Base-by-base conservation (phyloP, 805 yeast species). In the Grigorovia humatica region DNA sequence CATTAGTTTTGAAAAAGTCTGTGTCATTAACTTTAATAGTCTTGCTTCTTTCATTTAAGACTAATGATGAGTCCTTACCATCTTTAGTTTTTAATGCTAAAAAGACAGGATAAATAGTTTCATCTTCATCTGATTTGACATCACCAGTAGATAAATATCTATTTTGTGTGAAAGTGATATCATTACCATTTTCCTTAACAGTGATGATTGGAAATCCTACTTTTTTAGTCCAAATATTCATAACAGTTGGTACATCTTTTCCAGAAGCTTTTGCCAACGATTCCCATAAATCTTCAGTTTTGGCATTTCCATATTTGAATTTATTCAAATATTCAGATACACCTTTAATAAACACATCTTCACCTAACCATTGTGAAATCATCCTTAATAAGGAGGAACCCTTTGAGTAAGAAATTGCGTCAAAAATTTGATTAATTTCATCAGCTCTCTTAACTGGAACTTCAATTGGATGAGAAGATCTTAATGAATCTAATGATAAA, bases 401-500 rank as follows among this genome's bases (percentile, higher is more conserved):
- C 69, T 86, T 86, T 40, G 85, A 74, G 67, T 86, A 86, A 9
- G 93, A 85, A 59, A 86, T 86, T 45, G 89, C 87, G 67, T 86
- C 95, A 64, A 86, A 86, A 57, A 86, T 83, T 73, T 86, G 93
- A 66, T 84, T 84, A 59, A 86, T 83, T 64, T 86, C 90, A 60
- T 80, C 85, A 20, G 89, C 90, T 56, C 77, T 77, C 65, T 80
- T 78, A 30, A 87, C 87, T 17, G 91, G 89, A 42, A 86, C 91
- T 68, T 86, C 90, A 57, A 86, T 82, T 44, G 95, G 93, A 66
- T 86, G 95, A 29, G 93, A 85, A 4, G 88, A 81, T 67, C 95
- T 81, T 56, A 88, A 75, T 9, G 88, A 79, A 66, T 88, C 96
- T 55, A 88, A 75, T 9, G 76, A 69, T 62, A 88, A 75, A 30